phyloP scores from a whole-genome alignment of 352 stramenopile species.

The Phytopythium helicoides region DNA sequence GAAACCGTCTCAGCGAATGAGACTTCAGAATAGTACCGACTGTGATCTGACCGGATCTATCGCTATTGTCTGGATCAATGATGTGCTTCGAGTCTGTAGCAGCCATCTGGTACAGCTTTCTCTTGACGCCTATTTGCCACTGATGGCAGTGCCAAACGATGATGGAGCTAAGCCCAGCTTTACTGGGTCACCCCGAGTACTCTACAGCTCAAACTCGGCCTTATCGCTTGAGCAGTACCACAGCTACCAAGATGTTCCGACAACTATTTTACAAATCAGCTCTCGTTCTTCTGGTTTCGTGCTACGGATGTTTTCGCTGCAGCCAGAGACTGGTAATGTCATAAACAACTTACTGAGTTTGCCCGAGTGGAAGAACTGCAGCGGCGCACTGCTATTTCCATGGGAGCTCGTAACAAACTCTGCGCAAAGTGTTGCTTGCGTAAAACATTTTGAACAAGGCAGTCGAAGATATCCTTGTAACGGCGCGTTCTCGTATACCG shows the following conservation, averaged over 20 bases:
- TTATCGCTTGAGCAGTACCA: constrained; percentile 70
- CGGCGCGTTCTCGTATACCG: constrained; percentile 34
- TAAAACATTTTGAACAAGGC: constrained; percentile 44
- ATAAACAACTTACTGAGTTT: constrained; percentile 35
- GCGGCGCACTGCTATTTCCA: constrained; percentile 41
- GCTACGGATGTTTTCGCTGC: constrained; percentile 52
- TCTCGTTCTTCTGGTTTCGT: constrained; percentile 25
- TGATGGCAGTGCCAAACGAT: neutral
- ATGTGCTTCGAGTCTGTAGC: constrained; percentile 1
- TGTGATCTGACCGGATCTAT: neutral
- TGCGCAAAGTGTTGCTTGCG: constrained; percentile 38
- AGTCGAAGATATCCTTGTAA: constrained; percentile 4
- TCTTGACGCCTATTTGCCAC: neutral
- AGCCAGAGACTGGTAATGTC: constrained; percentile 31
- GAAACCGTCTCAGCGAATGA: neutral
- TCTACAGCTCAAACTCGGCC: constrained; percentile 13
- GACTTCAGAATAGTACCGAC: neutral
- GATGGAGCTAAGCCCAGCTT: neutral
- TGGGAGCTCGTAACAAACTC: constrained; percentile 44
- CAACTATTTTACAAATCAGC: constrained; percentile 42
- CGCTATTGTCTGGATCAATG: neutral
- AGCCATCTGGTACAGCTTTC: neutral
- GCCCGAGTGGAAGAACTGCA: constrained; percentile 57
- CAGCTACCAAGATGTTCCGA: constrained; percentile 49
- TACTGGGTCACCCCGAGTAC: constrained; percentile 20